Percentiles rank a stretch among this genome's conserved stretches.
These are phyloP conservation scores for Pleurozium schreberi DNA, from an alignment of 225 moss, liverwort and hornwort genomes.

Conservation along the genomic window DNA sequence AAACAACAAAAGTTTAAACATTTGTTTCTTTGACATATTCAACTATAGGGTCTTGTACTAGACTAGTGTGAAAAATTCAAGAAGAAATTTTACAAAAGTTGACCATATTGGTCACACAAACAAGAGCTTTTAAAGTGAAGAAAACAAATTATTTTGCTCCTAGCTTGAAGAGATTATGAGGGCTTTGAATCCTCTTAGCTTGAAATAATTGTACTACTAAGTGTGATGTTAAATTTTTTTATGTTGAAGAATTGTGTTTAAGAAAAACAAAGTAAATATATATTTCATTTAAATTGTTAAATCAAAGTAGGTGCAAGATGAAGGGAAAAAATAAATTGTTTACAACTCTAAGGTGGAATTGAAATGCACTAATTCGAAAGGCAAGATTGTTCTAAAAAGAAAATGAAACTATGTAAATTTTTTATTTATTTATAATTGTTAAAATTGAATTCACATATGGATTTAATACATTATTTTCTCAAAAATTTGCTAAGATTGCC, in stretches of 20 bases:
- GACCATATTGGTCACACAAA: neutral
- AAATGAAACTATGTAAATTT: neutral
- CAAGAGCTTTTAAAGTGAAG: neutral
- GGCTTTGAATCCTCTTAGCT: neutral
- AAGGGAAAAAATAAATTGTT: neutral
- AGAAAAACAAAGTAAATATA: too few relatives aligned
- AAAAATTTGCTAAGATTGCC: neutral
- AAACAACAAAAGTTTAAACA: neutral
- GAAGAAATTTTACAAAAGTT: neutral
- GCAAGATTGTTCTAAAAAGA: neutral
- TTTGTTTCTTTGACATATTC: neutral
- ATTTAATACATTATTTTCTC: neutral
- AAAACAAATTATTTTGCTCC: neutral
- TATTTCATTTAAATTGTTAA: too few relatives aligned
- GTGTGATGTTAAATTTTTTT: neutral
- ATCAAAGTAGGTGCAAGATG: neutral
- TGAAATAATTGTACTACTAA: neutral
- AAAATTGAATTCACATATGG: neutral
- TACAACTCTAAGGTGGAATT: neutral
- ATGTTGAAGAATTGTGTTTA: neutral
- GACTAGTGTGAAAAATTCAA: rapidly evolving
- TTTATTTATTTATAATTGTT: neutral
- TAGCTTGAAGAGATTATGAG: too few relatives aligned
- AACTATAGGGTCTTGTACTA: neutral
- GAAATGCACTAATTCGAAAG: neutral